A percentile compares a stretch with the other conserved stretches of the same genome.
Evolutionary conservation across 495 filamentous ascomycete genomes (phyloP).

Genomic region (Aspergillus egyptiacus): DNA sequence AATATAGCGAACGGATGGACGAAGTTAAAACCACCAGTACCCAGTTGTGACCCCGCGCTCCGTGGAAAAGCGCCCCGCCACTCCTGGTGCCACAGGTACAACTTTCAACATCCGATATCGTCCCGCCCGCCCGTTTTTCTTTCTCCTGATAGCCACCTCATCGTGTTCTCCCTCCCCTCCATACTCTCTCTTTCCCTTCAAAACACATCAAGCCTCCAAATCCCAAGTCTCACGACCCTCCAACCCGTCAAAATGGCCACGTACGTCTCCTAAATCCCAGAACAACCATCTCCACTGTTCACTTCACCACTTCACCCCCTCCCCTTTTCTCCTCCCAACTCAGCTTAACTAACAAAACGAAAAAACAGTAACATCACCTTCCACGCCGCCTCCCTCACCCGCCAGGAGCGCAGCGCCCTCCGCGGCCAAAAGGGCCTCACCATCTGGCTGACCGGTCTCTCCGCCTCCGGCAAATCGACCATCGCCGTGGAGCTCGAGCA

Average conservation of each 20-base stretch:
- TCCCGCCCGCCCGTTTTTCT: background rate
- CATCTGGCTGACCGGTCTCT: slow-evolving; percentile 95
- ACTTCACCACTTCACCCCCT: background rate
- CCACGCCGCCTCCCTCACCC: slow-evolving; percentile 85
- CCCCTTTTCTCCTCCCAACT: background rate
- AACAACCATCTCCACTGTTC: background rate
- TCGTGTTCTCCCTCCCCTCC: background rate
- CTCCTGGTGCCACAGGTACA: background rate
- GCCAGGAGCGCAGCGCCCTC: slow-evolving; percentile 69
- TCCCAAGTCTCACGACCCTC: background rate
- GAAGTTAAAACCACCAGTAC: background rate
- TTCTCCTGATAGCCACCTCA: background rate
- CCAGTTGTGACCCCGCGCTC: background rate
- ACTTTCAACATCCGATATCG: background rate
- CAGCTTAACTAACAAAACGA: slow-evolving; percentile 5
- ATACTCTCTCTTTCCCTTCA: background rate
- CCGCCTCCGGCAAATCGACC: slow-evolving; percentile 92
- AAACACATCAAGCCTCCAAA: background rate
- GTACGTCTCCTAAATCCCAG: slow-evolving; percentile 25
- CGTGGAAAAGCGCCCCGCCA: slow-evolving; percentile 4
- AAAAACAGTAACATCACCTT: slow-evolving; percentile 88
- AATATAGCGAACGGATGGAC: too few species aligned
- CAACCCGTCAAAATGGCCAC: slow-evolving; percentile 36
- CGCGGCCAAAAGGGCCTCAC: slow-evolving; percentile 87
- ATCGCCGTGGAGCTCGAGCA: slow-evolving; percentile 94